Conservation (phyloP, 179 eudicot genomes). For the Spergularia azorica region DNA sequence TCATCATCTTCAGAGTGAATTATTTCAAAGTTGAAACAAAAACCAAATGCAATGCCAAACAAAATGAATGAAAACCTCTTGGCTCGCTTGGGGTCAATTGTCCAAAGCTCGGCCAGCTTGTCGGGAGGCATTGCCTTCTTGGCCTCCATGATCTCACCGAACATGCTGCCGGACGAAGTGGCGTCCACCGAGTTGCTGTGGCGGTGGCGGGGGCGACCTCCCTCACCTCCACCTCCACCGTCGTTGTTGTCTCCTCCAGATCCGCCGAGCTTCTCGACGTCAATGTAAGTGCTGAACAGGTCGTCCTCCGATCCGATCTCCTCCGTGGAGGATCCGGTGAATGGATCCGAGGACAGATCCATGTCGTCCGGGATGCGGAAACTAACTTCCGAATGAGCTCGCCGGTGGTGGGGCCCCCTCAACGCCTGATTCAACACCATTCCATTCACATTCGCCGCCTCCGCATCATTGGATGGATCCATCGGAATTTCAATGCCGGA, state of each 20-base stretch:
- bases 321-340: constrained; percentile 38
- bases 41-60: too few species aligned
- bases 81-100: constrained; percentile 64
- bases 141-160: constrained; percentile 45
- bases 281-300: constrained; percentile 53
- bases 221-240: constrained; percentile 14
- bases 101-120: constrained; percentile 64
- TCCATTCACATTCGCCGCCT: not conserved
- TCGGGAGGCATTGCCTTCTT: constrained; percentile 66
- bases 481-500: not conserved
- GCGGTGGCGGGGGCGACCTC: constrained; percentile 28
- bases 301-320: constrained; percentile 52
- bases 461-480: not conserved
- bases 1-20: too few species aligned
- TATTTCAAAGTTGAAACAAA: too few species aligned
- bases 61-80: constrained; percentile 37
- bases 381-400: constrained; percentile 50
- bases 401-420: constrained; percentile 46
- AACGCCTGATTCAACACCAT: not conserved
- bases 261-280: constrained; percentile 47
- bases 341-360: constrained; percentile 50
- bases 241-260: not conserved
- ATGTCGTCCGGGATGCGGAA: constrained; percentile 45
- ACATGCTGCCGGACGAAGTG: constrained; percentile 22
- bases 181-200: constrained; percentile 40